Base-by-base conservation (phyloP, 1,284 basidiomycete species). In the Mycena citricolor region DNA sequence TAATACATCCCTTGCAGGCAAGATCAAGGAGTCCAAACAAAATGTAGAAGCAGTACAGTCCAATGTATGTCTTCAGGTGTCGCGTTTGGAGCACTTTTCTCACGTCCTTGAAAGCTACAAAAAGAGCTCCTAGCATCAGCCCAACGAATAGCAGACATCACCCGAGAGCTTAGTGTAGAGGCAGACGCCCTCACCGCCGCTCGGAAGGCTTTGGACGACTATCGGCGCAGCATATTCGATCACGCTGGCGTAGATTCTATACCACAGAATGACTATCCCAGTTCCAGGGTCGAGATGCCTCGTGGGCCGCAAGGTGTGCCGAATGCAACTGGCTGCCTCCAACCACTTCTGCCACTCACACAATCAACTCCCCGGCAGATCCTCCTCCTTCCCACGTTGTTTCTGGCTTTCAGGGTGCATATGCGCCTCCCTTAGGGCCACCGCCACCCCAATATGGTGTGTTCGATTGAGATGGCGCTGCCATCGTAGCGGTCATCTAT, bases 141-240 rank as follows among this genome's bases (percentile, higher is more conserved):
- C 8, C 52, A 49, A 11, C 59, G 70, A 31, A 59, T 61, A 5
- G 58, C 65, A 23, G 55, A 52, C 4, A 60, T 62, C n/a, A 65
- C 68, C 14, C 49, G 52, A 7, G 62, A 67, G 26, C 52, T 70
- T n/a, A 51, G 59, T 10, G 57, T 57, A 24, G 64, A 63, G 8
- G 60, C 64, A 3, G 55, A 65, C 34, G 46, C 50, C 1, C 56
- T 72, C 10, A 56, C 66, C 16, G 39, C 48, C 4, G 55, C 59
- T 22, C 59, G 66, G 17, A 53, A 42, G 17, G 66, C 65, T 31
- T 55, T 73, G 19, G 59, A 61, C 32, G 43, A 56, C 16, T 68
- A 64, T 44, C 59, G 70, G 28, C 49, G 60, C 30, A 58, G 62
- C 19, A 62, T 65, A 0, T 71, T 73, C 42, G 60, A 64, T 37